Percentiles rank a stretch among this genome's conserved stretches.
Evolutionary conservation across 1,284 basidiomycete species (phyloP).

Genomic region (Fomitiporia mediterranea): DNA sequence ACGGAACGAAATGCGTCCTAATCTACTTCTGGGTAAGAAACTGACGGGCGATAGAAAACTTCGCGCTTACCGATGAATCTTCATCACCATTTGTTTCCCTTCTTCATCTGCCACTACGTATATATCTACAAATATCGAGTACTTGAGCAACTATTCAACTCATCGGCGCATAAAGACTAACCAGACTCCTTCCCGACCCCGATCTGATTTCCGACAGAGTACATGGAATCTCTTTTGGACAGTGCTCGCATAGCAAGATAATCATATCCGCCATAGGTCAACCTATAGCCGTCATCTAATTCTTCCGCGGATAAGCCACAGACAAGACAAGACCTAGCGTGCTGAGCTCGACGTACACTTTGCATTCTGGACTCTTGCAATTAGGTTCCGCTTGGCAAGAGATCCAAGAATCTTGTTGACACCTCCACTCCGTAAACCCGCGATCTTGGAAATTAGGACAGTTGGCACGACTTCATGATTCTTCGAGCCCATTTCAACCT

Average conservation of each 20-base stretch:
- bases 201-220: constrained; percentile 94
- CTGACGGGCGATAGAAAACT: constrained; percentile 1
- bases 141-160: background rate
- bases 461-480: constrained; percentile 97
- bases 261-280: constrained; percentile 98
- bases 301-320: constrained; percentile 9
- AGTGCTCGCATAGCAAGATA: constrained; percentile 92
- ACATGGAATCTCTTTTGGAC: constrained; percentile 81
- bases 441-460: constrained; percentile 85
- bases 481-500: constrained; percentile 98
- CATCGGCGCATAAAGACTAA: constrained; percentile 30
- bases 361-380: constrained; percentile 86
- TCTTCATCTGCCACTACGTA: constrained; percentile 87
- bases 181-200: constrained; percentile 98
- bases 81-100: constrained; percentile 84
- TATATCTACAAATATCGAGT: constrained; percentile 60
- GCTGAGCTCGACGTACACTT: constrained; percentile 59
- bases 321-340: background rate
- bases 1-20: constrained; percentile 95
- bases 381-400: constrained; percentile 87
- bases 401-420: constrained; percentile 91
- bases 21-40: constrained; percentile 42
- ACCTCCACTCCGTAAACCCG: constrained; percentile 85
- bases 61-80: constrained; percentile 74
- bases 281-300: constrained; percentile 91